Evolutionary conservation across 2,329 filamentous ascomycete species (phyloP).

Genomic region (Paecilomyces dactylethromorphus): DNA sequence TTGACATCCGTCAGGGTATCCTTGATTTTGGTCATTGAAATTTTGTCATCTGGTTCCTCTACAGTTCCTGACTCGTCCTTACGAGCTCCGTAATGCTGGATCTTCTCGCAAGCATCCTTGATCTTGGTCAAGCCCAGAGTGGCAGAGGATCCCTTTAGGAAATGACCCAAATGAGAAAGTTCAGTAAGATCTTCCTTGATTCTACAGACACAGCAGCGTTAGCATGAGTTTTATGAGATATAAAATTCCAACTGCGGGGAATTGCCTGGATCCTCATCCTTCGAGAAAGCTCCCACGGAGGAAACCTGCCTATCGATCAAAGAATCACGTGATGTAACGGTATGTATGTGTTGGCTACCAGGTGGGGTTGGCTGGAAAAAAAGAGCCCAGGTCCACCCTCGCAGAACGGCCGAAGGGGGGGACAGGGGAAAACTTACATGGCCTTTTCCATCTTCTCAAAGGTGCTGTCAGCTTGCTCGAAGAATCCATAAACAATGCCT

Average conservation of each 20-base stretch:
- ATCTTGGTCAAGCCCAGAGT: slow-evolving; percentile 88
- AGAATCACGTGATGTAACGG: neutral
- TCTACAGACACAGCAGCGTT: slow-evolving; percentile 37
- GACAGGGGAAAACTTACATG: slow-evolving; percentile 58
- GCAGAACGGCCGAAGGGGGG: neutral
- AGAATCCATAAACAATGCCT: slow-evolving; percentile 86
- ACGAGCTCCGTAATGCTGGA: slow-evolving; percentile 81
- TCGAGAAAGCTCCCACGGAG: neutral
- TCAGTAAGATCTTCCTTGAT: slow-evolving; percentile 60
- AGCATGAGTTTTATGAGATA: slow-evolving; percentile 1
- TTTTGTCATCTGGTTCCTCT: slow-evolving; percentile 25
- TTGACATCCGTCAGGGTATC: slow-evolving; percentile 67
- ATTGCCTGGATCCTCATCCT: neutral
- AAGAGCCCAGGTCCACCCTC: neutral
- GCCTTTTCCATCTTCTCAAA: slow-evolving; percentile 77
- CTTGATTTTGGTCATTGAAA: slow-evolving; percentile 63
- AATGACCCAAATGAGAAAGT: slow-evolving; percentile 83
- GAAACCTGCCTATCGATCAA: neutral
- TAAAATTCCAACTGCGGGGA: neutral
- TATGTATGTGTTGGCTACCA: neutral
- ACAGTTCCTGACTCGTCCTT: slow-evolving; percentile 69
- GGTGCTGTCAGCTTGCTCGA: slow-evolving; percentile 80
- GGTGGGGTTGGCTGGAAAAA: neutral
- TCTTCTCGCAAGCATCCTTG: slow-evolving; percentile 90
- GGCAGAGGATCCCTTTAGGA: slow-evolving; percentile 93